A percentile compares a stretch with the other conserved stretches of the same genome.
Evolutionary conservation across 768 basidiomycete genomes (phyloP).

Genomic region (Tulasnella sp.): DNA sequence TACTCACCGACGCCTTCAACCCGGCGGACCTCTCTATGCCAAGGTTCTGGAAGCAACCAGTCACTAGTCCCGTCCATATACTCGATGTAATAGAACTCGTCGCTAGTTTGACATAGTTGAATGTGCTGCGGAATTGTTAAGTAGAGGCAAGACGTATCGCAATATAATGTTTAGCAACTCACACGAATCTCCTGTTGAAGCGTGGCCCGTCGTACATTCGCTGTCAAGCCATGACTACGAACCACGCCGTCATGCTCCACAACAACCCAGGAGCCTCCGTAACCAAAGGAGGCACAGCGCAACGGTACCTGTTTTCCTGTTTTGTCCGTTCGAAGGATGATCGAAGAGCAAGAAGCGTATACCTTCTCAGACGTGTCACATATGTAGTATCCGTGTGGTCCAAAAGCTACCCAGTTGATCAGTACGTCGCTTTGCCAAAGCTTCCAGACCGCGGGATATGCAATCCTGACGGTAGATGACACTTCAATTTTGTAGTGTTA

Average conservation of each 20-base stretch:
- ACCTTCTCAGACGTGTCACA: background rate
- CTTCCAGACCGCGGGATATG: slow-evolving; percentile 1
- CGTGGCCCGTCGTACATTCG: background rate
- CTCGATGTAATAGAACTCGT: background rate
- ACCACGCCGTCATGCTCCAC: background rate
- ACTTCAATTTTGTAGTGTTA: background rate
- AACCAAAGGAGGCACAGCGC: background rate
- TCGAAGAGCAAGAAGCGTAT: background rate
- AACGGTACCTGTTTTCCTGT: background rate
- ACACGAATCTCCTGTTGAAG: background rate
- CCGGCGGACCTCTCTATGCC: background rate
- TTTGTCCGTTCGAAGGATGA: background rate
- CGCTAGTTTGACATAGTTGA: background rate
- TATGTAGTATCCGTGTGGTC: background rate
- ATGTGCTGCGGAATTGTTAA: background rate
- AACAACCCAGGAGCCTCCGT: background rate
- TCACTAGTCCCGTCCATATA: slow-evolving; percentile 8
- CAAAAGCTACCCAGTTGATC: slow-evolving; percentile 8
- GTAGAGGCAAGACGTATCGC: background rate
- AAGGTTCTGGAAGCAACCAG: background rate
- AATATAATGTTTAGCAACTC: no score
- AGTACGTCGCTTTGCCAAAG: background rate
- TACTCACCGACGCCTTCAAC: background rate
- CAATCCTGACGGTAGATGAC: background rate
- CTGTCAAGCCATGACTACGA: background rate